Evolutionary conservation across 257 asterid genomes (phyloP).

Genomic region (Solanum sparsipilum): DNA sequence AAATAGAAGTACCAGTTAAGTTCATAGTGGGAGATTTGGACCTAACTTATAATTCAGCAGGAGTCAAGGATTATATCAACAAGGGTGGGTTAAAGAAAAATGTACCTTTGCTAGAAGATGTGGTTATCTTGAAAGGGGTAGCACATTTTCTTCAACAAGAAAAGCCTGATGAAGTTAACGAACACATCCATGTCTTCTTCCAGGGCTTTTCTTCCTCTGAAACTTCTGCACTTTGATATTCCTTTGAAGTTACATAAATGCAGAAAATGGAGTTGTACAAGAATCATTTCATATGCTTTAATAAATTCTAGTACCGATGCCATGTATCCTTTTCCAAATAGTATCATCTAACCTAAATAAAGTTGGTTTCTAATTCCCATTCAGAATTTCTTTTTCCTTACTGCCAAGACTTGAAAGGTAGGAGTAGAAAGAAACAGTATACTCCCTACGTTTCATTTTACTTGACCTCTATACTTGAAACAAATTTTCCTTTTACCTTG

Average conservation of each 20-base stretch:
- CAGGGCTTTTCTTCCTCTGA: not conserved
- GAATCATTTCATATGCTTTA: not conserved
- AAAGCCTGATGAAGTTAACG: not conserved
- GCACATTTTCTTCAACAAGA: constrained; percentile 11
- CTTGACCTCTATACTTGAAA: too few species aligned
- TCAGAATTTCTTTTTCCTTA: not conserved
- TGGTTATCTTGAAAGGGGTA: constrained; percentile 4
- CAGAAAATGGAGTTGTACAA: not conserved
- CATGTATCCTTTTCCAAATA: not conserved
- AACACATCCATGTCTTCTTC: not conserved
- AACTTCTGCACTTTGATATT: not conserved
- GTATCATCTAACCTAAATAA: not conserved
- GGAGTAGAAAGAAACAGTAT: not conserved
- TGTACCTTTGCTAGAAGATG: constrained; percentile 11
- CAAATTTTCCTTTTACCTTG: too few species aligned
- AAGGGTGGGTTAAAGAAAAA: constrained; percentile 6
- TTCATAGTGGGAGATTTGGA: constrained; percentile 11
- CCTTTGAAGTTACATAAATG: not conserved
- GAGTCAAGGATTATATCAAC: constrained; percentile 2
- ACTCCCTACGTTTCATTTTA: not conserved
- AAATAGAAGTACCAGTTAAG: constrained; percentile 12
- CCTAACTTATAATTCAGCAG: not conserved
- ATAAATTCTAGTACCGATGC: not conserved
- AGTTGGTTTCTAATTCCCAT: not conserved
- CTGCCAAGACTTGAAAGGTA: not conserved